These are phyloP conservation scores for Dioscorea dumetorum DNA, from an alignment of 106 monocot genomes.

Conservation along the genomic window DNA sequence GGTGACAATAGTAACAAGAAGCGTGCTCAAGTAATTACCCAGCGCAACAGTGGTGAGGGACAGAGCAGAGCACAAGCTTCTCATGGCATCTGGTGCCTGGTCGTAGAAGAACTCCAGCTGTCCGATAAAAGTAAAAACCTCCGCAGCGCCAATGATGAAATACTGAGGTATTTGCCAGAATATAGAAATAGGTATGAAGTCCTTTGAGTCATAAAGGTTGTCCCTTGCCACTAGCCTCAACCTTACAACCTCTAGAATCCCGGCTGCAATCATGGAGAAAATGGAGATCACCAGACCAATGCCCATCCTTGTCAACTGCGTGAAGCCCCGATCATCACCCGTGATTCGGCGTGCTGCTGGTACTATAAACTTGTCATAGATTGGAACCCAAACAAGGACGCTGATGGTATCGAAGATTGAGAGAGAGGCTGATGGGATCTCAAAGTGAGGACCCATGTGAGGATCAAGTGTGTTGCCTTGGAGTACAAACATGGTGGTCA, in stretches of 20 bases:
- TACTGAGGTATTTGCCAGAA: constrained; percentile 76
- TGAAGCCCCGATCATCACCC: constrained; percentile 59
- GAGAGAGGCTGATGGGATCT: constrained; percentile 69
- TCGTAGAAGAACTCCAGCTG: constrained; percentile 74
- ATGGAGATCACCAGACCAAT: constrained; percentile 73
- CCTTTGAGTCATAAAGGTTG: constrained; percentile 35
- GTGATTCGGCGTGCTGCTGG: constrained; percentile 48
- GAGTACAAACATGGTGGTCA: constrained; percentile 82
- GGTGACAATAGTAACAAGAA: constrained; percentile 43
- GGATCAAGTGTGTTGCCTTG: constrained; percentile 73
- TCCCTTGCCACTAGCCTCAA: constrained; percentile 34
- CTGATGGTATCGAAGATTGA: constrained; percentile 77
- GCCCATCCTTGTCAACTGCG: constrained; percentile 74
- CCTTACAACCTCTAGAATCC: constrained; percentile 47
- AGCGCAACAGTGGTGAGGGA: constrained; percentile 40
- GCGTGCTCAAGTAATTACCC: constrained; percentile 52
- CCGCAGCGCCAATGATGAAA: constrained; percentile 55
- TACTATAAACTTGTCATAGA: constrained; percentile 66
- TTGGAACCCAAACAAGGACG: constrained; percentile 70
- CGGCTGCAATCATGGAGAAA: constrained; percentile 65
- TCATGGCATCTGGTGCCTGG: constrained; percentile 69
- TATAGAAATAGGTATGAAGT: constrained; percentile 45
- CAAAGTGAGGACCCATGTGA: constrained; percentile 56
- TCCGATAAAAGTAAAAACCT: constrained; percentile 61
- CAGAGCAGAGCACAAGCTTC: constrained; percentile 65